Evolutionary conservation across 441 rosid genomes (phyloP), one percentile per base, ranked within the genome.

Genomic region (Theobroma grandiflorum): DNA sequence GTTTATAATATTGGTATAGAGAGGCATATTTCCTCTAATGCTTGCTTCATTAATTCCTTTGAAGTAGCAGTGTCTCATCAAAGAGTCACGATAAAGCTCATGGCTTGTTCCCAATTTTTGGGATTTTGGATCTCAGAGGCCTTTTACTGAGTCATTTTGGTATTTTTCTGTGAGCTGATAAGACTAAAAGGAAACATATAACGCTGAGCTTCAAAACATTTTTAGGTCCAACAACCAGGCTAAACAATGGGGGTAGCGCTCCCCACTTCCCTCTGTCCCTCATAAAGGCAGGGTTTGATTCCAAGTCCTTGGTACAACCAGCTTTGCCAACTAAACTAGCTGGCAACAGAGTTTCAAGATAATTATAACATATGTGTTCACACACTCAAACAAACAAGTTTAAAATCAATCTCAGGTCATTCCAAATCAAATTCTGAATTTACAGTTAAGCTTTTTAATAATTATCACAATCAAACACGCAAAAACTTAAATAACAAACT

Each of bases 371-470:
- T 0, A 49, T 33, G 9, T 8, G 42, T 71, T 71, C 22, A 71
- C 57, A 47, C 7, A 42, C 40, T 31, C 6, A 70, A 47, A 31
- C 4, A 31, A 49, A 70, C 42, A 71, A 50, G 26, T 71, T 50
- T 70, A 12, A 18, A 65, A 65, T 16, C 37, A 71, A 71, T 42
- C 75, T 50, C 43, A 50, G 61, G 42, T 50, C 75, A 50, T 33
- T 50, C 18, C 61, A 43, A 70, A 49, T 49, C 57, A 49, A 70
- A 31, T 49, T 70, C 42, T 49, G 40, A 15, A 50, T 49, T 49
- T 14, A 22, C 55, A 1, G n/a, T 43, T 7, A 43, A 43, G 53
- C 53, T 35, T 42, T 67, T 67, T 10, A 42, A 2, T 38, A 16
- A 43, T 43, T 67, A 68, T 67, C 33, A 67, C 50, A 67, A 42